Conservation (phyloP, 148 eudicot genomes). For the Camellia lanceoleosa region DNA sequence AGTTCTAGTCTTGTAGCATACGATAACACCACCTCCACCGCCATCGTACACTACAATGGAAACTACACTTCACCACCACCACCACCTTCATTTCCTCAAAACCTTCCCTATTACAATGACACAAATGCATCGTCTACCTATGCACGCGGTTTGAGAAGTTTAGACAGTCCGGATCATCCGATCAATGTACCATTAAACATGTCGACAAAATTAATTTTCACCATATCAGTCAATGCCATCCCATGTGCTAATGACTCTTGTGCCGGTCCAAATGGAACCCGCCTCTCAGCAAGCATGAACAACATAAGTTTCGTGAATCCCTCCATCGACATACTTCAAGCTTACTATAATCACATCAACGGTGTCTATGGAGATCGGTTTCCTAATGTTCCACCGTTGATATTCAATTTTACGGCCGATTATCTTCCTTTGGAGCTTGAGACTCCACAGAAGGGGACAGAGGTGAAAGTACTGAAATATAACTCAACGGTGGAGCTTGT, state of each 20-base stretch:
- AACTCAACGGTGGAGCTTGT: slow-evolving; percentile 22
- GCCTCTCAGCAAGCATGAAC: slow-evolving; percentile 20
- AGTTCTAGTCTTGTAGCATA: background rate
- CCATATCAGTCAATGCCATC: slow-evolving; percentile 11
- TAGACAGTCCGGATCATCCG: slow-evolving; percentile 9
- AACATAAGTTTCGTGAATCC: slow-evolving; percentile 20
- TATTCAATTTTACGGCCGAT: slow-evolving; percentile 16
- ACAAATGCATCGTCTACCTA: slow-evolving; percentile 12
- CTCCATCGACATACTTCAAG: slow-evolving; percentile 19
- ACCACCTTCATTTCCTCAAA: background rate
- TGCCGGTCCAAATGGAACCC: slow-evolving; percentile 8
- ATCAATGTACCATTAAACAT: slow-evolving; percentile 2
- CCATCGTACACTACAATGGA: slow-evolving; percentile 5
- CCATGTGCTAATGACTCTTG: slow-evolving; percentile 16
- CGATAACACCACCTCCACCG: slow-evolving; percentile 10
- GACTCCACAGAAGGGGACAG: background rate
- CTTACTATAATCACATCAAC: slow-evolving; percentile 18
- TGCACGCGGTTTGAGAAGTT: slow-evolving; percentile 9
- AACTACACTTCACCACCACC: background rate
- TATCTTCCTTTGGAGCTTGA: slow-evolving; percentile 5
- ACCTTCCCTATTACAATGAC: slow-evolving; percentile 17
- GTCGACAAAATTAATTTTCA: slow-evolving; percentile 11
- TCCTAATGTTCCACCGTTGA: slow-evolving; percentile 14
- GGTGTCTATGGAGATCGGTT: slow-evolving; percentile 20
- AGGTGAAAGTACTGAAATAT: slow-evolving; percentile 18